phyloP scores from a whole-genome alignment of 1,284 basidiomycete genomes.

The Austroboletus novae-zelandiae region DNA sequence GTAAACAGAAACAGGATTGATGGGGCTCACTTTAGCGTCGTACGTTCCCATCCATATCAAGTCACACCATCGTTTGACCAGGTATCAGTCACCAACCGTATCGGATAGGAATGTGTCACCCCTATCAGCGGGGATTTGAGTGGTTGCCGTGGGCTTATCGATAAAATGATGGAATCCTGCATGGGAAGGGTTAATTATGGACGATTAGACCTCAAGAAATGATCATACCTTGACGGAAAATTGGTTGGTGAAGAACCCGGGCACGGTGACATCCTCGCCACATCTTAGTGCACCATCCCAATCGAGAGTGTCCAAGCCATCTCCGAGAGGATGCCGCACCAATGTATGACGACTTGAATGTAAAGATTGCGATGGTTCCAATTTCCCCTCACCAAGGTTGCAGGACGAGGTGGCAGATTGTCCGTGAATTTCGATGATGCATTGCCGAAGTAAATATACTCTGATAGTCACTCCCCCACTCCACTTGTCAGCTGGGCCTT shows the following conservation, averaged over 20 bases:
- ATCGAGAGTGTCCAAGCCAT: slow-evolving; percentile 25
- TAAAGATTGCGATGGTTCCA: slow-evolving; percentile 14
- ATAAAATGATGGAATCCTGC: slow-evolving; percentile 30
- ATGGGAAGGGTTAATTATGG: background rate
- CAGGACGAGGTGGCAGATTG: slow-evolving; percentile 2
- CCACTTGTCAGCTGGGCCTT: background rate
- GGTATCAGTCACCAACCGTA: slow-evolving; percentile 28
- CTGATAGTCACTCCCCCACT: slow-evolving; percentile 16
- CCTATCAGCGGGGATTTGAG: slow-evolving; percentile 28
- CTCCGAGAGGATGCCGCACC: slow-evolving; percentile 8
- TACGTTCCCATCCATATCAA: background rate
- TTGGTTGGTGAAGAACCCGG: slow-evolving; percentile 22
- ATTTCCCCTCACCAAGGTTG: slow-evolving; percentile 23
- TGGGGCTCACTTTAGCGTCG: background rate
- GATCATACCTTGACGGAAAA: slow-evolving; percentile 26
- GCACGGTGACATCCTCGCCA: slow-evolving; percentile 12
- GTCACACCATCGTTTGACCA: slow-evolving; percentile 21
- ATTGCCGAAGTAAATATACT: slow-evolving; percentile 25
- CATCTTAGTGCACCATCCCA: slow-evolving; percentile 31
- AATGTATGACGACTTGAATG: slow-evolving; percentile 2
- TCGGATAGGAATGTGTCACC: slow-evolving; percentile 19
- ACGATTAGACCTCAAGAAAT: background rate
- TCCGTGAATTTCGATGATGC: slow-evolving; percentile 16
- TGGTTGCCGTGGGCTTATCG: slow-evolving; percentile 26
- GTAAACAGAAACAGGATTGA: background rate